phyloP scores from a whole-genome alignment of 2,329 filamentous ascomycete species.

The Xylaria digitata region DNA sequence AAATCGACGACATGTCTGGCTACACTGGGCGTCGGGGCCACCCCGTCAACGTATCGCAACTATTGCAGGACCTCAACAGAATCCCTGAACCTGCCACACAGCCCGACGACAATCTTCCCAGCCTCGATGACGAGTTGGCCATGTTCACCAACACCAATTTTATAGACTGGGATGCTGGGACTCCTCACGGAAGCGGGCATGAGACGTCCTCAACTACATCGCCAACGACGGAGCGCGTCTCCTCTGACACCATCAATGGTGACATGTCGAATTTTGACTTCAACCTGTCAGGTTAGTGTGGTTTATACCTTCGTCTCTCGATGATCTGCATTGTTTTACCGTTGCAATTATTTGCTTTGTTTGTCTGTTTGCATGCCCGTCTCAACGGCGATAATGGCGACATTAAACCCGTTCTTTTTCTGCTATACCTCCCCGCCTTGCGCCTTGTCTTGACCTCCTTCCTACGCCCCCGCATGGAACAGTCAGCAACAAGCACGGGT shows the following conservation, averaged over 20 bases:
- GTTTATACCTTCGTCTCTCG: constrained; percentile 15
- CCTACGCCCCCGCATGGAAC: constrained; percentile 25
- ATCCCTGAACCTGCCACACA: constrained; percentile 70
- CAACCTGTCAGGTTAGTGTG: constrained; percentile 47
- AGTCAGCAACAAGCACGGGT: constrained; percentile 37
- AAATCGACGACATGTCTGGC: constrained; percentile 40
- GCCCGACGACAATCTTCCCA: constrained; percentile 43
- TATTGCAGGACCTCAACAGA: constrained; percentile 86
- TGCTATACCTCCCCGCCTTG: constrained; percentile 20
- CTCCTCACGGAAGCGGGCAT: constrained; percentile 38
- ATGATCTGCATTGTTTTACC: constrained; percentile 9
- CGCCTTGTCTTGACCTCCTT: constrained; percentile 9
- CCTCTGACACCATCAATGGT: constrained; percentile 38
- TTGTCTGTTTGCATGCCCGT: not conserved
- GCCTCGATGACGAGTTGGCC: constrained; percentile 69
- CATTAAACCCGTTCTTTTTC: constrained; percentile 5
- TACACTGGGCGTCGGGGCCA: constrained; percentile 80
- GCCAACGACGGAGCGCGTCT: constrained; percentile 42
- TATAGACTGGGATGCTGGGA: constrained; percentile 74
- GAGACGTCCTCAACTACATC: constrained; percentile 45
- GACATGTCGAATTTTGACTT: constrained; percentile 47
- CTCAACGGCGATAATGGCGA: not conserved
- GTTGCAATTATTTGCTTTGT: constrained; percentile 5
- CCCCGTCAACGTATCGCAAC: constrained; percentile 83
- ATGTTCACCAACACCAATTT: constrained; percentile 87